Conservation (phyloP, 179 eudicot genomes). For the Carnegiea gigantea region DNA sequence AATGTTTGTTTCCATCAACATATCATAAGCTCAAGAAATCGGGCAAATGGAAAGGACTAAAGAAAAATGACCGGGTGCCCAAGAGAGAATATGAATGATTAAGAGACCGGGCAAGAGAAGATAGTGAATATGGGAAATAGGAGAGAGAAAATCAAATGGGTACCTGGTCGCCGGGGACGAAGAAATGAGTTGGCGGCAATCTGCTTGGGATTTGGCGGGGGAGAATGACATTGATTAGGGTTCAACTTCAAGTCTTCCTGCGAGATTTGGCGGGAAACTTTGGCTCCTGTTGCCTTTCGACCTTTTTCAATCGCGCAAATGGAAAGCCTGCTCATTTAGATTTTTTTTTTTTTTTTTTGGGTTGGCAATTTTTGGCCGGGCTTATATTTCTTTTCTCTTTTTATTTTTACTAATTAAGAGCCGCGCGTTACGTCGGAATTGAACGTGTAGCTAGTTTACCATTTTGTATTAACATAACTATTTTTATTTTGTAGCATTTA, state of each 20-base stretch:
- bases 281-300: background rate
- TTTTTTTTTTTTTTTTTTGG: no score
- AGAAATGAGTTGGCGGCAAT: background rate
- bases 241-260: background rate
- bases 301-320: no score
- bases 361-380: no score
- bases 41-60: background rate
- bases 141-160: background rate
- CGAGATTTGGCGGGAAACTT: background rate
- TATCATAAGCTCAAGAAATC: background rate
- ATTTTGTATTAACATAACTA: no score
- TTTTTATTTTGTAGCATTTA: no score
- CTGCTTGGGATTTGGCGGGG: constrained; percentile 3
- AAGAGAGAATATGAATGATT: background rate
- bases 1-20: background rate
- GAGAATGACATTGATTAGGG: background rate
- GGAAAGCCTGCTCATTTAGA: no score
- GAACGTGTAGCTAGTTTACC: no score
- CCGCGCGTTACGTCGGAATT: no score
- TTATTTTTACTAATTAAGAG: no score
- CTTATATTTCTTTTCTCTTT: no score
- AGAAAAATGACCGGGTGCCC: background rate
- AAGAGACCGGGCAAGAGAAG: background rate
- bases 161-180: constrained; percentile 11
- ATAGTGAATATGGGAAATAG: background rate